These are phyloP conservation scores for Chrysochromulina parva DNA, from an alignment of 78 protist species.

Conservation along the genomic window DNA sequence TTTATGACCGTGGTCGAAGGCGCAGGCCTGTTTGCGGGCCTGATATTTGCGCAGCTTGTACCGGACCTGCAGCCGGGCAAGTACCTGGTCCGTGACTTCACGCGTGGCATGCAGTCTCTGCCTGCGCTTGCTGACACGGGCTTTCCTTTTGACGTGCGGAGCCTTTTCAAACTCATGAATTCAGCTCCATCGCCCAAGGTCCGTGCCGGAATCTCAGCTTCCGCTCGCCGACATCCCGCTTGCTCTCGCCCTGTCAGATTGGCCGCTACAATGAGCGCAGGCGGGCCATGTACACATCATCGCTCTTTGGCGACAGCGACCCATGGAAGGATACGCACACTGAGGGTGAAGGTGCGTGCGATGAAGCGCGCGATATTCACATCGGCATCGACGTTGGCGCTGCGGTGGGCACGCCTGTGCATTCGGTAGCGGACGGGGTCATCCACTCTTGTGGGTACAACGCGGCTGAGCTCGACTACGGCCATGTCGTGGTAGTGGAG, in stretches of 20 bases:
- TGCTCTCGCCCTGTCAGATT: too few species aligned
- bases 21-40: not conserved
- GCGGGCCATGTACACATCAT: not conserved
- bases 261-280: not conserved
- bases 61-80: not conserved
- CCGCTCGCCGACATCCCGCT: too few species aligned
- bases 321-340: not conserved
- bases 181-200: too few species aligned
- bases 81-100: not conserved
- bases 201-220: too few species aligned
- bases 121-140: not conserved
- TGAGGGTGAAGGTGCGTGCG: too few species aligned
- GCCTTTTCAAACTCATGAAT: too few species aligned
- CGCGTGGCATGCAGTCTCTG: not conserved
- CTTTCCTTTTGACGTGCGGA: not conserved
- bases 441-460: not conserved
- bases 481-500: not conserved
- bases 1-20: too few species aligned
- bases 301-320: not conserved
- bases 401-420: not conserved
- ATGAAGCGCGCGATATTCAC: not conserved
- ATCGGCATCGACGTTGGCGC: slow-evolving; percentile 2
- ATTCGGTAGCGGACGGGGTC: not conserved
- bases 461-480: slow-evolving; percentile 6
- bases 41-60: not conserved